Base-by-base conservation (phyloP, 441 rosid genomes). In the Adansonia madagascariensis region DNA sequence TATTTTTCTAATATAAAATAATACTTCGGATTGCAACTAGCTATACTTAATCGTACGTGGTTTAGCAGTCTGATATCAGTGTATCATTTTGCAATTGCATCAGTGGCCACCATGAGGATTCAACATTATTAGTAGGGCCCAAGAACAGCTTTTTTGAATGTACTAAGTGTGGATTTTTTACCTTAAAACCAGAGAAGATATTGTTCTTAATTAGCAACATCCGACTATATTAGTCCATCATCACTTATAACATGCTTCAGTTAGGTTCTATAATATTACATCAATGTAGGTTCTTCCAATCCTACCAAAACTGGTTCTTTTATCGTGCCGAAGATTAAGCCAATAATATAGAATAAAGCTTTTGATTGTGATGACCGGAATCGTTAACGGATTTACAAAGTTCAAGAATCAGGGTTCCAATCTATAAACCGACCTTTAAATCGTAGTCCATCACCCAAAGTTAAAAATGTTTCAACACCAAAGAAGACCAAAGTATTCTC, bases 41-140 rank as follows among this genome's bases (percentile, higher is more conserved):
- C 35, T 5, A 61, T 10, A 2, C 9, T 22, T 11, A 41, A 53
- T 5, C 68, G 76, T 73, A 60, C 76, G 68, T 60, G 43, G 41
- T n/a, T 71, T 46, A 24, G 18, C 31, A 31, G 63, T 52, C 5
- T 75, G 71, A 52, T 52, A 56, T 59, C 22, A 22, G 15, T 57
- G 65, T 41, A 63, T n/a, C 35, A 6, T 17, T 63, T 65, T 53
- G 18, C 44, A 27, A 61, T 50, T 41, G 74, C 20, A 20, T 31
- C 47, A 60, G 35, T 44, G 68, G 65, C 55, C 27, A 59, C 56
- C 18, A 63, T n/a, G 68, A 75, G 78, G 78, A 63, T 46, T 74
- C 65, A 61, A 11, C 82, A 85, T 80, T 84, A 79, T 78, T 77
- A 75, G 85, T 77, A 79, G 81, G 83, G 76, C 41, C 88, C 81